A percentile compares a stretch with the other conserved stretches of the same genome.
These are phyloP conservation scores for Saccharomycopsis synnaedendra DNA, from an alignment of 805 yeast genomes.

Conservation along the genomic window DNA sequence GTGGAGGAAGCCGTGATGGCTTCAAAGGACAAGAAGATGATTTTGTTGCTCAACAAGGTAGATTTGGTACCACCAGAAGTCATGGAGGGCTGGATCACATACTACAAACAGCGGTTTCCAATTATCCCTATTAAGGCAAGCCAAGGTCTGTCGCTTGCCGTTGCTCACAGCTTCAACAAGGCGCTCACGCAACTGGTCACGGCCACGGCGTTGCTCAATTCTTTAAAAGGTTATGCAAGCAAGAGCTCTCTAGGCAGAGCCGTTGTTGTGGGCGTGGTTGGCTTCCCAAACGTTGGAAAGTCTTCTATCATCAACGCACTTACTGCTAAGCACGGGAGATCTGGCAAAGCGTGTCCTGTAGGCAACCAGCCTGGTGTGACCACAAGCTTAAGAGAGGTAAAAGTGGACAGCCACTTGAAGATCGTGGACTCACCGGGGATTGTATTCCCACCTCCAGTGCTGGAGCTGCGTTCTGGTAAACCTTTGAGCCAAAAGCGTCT, in stretches of 20 bases:
- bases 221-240: constrained; percentile 77
- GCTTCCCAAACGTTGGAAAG: constrained; percentile 96
- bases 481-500: constrained; percentile 39
- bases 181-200: constrained; percentile 62
- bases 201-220: constrained; percentile 60
- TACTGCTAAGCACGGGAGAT: constrained; percentile 52
- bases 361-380: constrained; percentile 98
- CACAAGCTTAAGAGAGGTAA: constrained; percentile 81
- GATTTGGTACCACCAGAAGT: constrained; percentile 85
- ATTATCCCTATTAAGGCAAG: constrained; percentile 83
- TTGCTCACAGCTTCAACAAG: constrained; percentile 45
- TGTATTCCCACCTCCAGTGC: constrained; percentile 72
- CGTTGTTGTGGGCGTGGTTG: constrained; percentile 88
- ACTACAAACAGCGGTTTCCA: constrained; percentile 76
- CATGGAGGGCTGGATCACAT: constrained; percentile 73
- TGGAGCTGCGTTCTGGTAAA: background rate
- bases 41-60: constrained; percentile 80
- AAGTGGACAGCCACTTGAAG: constrained; percentile 80
- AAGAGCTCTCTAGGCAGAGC: constrained; percentile 81
- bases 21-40: constrained; percentile 62
- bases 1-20: constrained; percentile 85
- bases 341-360: constrained; percentile 66
- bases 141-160: constrained; percentile 40
- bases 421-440: constrained; percentile 95
- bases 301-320: constrained; percentile 89